Conservation (phyloP, 2,329 filamentous ascomycete genomes). For the Fusarium graminum region DNA sequence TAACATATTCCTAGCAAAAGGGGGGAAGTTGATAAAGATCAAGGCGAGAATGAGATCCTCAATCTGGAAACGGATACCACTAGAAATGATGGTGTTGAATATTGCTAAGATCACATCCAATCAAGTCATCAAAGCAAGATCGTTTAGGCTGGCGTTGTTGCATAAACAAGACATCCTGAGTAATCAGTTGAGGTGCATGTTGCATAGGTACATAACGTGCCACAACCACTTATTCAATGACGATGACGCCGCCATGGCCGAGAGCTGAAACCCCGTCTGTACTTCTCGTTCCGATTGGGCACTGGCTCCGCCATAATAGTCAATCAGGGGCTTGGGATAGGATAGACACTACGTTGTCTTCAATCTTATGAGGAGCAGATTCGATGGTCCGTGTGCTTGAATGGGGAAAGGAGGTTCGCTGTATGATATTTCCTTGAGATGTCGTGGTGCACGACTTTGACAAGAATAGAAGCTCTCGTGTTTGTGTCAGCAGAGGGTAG, state of each 20-base stretch:
- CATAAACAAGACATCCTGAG: constrained; percentile 7
- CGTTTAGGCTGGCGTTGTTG: constrained; percentile 1
- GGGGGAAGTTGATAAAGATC: neutral
- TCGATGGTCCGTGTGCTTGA: constrained; percentile 13
- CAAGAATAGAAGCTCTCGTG: neutral
- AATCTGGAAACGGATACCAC: neutral
- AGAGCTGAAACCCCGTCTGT: constrained; percentile 8
- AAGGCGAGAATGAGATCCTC: neutral
- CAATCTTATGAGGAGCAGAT: neutral
- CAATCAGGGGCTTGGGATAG: constrained; percentile 13
- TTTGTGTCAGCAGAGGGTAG: neutral
- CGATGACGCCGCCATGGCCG: constrained; percentile 2
- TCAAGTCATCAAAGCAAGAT: neutral
- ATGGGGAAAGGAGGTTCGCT: neutral
- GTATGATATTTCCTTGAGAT: neutral
- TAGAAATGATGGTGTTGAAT: constrained; percentile 15
- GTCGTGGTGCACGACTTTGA: neutral
- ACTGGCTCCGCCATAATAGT: constrained; percentile 9
- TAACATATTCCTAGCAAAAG: neutral
- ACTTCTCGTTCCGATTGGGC: constrained; percentile 14
- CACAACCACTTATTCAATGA: neutral
- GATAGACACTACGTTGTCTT: neutral
- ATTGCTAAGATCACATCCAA: constrained; percentile 13
- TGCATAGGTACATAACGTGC: constrained; percentile 1
- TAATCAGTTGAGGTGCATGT: neutral